phyloP scores from a whole-genome alignment of 805 yeast genomes.

The Pichia occidentalis region DNA sequence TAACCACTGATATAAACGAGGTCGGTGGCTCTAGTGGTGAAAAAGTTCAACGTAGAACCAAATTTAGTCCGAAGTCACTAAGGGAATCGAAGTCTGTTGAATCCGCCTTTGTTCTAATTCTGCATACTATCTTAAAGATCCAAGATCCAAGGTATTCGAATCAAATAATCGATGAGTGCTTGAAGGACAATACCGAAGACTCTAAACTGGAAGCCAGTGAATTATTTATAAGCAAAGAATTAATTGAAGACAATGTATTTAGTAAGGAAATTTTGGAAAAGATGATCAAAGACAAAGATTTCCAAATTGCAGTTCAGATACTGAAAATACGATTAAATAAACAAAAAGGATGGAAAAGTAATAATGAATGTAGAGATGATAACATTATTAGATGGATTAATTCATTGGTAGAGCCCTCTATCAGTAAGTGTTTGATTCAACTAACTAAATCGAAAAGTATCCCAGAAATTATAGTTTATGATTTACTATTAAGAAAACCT shows the following conservation, averaged over 20 bases:
- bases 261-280: neutral
- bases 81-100: conserved; percentile 20
- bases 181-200: neutral
- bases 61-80: conserved; percentile 12
- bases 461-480: conserved; percentile 26
- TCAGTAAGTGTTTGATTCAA: conserved; percentile 15
- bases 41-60: neutral
- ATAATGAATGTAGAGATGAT: conserved; percentile 16
- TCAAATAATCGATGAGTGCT: neutral
- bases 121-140: conserved; percentile 17
- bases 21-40: neutral
- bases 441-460: conserved; percentile 17
- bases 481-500: conserved; percentile 25
- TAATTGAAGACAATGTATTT: conserved; percentile 3
- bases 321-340: conserved; percentile 22
- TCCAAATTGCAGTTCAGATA: conserved; percentile 14
- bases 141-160: conserved; percentile 12
- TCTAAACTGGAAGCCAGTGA: conserved; percentile 4
- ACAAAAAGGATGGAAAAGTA: conserved; percentile 17
- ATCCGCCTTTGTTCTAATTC: conserved; percentile 20
- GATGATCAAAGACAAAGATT: conserved; percentile 7
- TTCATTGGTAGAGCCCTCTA: conserved; percentile 23
- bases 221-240: conserved; percentile 10
- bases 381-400: conserved; percentile 23
- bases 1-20: neutral